These are phyloP conservation scores for Kodamaea sagamina DNA, from an alignment of 805 yeast genomes.

Conservation along the genomic window DNA sequence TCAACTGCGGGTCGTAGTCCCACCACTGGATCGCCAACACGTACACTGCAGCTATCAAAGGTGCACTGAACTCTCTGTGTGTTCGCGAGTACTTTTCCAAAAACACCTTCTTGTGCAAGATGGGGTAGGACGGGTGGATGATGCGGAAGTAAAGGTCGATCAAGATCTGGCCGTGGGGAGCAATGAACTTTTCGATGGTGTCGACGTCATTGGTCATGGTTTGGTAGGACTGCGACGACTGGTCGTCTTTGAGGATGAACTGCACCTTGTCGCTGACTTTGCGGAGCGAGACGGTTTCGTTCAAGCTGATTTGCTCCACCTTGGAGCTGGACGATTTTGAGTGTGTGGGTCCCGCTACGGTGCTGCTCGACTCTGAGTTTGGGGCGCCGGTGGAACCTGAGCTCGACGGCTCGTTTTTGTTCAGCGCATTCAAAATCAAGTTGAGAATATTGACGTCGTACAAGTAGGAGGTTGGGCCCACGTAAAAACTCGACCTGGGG, in stretches of 20 bases:
- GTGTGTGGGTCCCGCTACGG: conserved; percentile 2
- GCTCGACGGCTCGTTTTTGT: conserved; percentile 13
- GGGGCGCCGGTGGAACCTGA: conserved; percentile 9
- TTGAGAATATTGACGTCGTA: conserved; percentile 74
- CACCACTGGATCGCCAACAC: conserved; percentile 91
- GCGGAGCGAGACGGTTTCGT: conserved; percentile 65
- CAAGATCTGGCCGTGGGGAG: conserved; percentile 88
- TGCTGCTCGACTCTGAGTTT: conserved; percentile 12
- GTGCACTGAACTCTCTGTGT: conserved; percentile 89
- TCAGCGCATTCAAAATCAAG: conserved; percentile 44
- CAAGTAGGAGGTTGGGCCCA: conserved; percentile 80
- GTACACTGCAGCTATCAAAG: conserved; percentile 87
- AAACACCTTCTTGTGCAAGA: conserved; percentile 87
- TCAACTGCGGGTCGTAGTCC: conserved; percentile 80
- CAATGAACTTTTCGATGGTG: conserved; percentile 76
- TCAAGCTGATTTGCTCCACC: conserved; percentile 78
- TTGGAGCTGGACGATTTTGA: conserved; percentile 21
- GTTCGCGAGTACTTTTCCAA: conserved; percentile 88
- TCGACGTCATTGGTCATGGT: conserved; percentile 78
- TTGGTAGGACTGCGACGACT: conserved; percentile 65
- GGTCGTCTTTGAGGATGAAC: conserved; percentile 80
- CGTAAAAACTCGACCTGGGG: conserved; percentile 85
- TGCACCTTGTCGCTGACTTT: conserved; percentile 76
- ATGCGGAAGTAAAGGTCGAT: conserved; percentile 80
- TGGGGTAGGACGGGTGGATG: conserved; percentile 90